Conservation (phyloP, 139 green algal genomes). For the Chlamydomonas schloesseri region DNA sequence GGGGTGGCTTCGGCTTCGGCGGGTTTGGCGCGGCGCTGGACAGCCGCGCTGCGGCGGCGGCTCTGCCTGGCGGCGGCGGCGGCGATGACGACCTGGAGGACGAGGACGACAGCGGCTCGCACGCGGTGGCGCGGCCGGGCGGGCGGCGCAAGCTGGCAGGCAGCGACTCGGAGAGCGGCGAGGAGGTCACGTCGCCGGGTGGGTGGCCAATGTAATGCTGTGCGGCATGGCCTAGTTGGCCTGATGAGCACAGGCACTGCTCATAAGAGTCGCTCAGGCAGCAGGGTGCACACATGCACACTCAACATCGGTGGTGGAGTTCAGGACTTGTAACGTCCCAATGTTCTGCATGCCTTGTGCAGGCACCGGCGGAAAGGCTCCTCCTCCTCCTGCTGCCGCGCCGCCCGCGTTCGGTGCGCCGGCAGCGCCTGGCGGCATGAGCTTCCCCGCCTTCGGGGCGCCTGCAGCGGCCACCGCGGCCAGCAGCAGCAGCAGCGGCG, state of each 20-base stretch:
- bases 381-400: background rate
- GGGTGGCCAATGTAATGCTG: too few species aligned
- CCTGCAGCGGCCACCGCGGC: background rate
- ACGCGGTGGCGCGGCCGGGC: background rate
- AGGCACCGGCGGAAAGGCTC: background rate
- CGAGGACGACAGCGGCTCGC: background rate
- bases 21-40: background rate
- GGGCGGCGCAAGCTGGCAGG: background rate
- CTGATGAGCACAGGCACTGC: too few species aligned
- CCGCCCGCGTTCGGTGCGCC: too few species aligned
- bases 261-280: too few species aligned
- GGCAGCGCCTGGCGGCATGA: too few species aligned
- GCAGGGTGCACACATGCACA: too few species aligned
- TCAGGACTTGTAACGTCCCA: too few species aligned
- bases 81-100: slow-evolving; percentile 21
- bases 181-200: slow-evolving; percentile 44
- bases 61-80: background rate
- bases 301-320: too few species aligned
- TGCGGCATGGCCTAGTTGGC: too few species aligned
- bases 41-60: background rate
- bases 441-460: background rate
- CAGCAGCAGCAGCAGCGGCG: too few species aligned
- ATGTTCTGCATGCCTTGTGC: too few species aligned
- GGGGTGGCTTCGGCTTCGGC: too few species aligned
- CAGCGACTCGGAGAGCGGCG: slow-evolving; percentile 47